Base-by-base conservation (phyloP, 345 rosid genomes). In the Dipteronia dyeriana region DNA sequence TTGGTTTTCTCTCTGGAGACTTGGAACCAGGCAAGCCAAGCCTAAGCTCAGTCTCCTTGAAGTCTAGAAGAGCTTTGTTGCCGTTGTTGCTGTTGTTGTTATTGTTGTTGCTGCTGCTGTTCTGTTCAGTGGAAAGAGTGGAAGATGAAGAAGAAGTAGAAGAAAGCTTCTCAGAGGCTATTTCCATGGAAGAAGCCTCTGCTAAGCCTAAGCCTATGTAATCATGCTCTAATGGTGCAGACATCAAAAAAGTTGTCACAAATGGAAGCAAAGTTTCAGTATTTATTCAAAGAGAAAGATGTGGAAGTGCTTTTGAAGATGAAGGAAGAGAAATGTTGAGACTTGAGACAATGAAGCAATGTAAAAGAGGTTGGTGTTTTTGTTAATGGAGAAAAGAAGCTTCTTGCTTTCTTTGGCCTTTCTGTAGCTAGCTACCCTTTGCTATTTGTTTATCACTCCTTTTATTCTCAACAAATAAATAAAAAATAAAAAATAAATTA, bases 1-100 rank as follows among this genome's bases (percentile, higher is more conserved):
- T 17, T 67, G 86, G 82, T 69, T 87, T 90, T 47, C 90, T 86
- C 80, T 80, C 88, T 1, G 86, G 89, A n/a, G 89, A 85, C 62
- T 74, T 76, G 39, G 90, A 89, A 41, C 95, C 95, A 5, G 95
- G 95, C 70, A 89, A 75, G 67, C 92, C 95, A 74, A 91, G 92
- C 82, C 90, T 84, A 7, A 91, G 83, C 85, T 91, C 92, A 64
- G 95, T 91, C 80, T 85, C 92, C 75, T 83, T 87, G 70, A 89
- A 79, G 74, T 86, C 86, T 9, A 89, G 89, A 57, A 59, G 63
- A 63, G 82, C 54, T 3, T 57, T 80, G 57, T 41, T 66, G 25
- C 25, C 77, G 70, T 10, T 75, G n/a, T 20, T 79, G 70, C 7
- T 75, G n/a, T 20, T 66, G 43, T 6, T 75, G 64, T n/a, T 62